Evolutionary conservation across 2,329 filamentous ascomycete species (phyloP).

Genomic region (Diaporthe caulivora): DNA sequence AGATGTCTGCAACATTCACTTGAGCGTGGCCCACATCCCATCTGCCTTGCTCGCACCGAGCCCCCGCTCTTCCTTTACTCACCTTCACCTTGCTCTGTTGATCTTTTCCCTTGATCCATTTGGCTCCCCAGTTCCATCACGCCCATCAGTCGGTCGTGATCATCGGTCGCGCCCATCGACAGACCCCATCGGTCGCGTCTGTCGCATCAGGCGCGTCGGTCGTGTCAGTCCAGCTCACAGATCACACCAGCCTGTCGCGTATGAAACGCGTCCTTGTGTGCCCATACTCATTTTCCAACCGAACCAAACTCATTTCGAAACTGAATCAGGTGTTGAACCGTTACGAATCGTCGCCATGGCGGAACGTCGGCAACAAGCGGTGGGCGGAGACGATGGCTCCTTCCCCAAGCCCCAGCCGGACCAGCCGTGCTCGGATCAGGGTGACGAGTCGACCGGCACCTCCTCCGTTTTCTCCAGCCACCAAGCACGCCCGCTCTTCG

Average conservation of each 20-base stretch:
- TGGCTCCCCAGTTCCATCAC: neutral
- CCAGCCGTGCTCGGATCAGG: neutral
- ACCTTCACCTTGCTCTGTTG: neutral
- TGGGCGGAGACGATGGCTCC: neutral
- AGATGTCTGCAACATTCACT: neutral
- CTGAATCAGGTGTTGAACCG: neutral
- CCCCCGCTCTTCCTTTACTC: neutral
- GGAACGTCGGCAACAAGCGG: neutral
- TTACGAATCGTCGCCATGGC: neutral
- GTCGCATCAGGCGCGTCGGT: too few species aligned
- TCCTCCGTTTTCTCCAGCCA: slow-evolving; percentile 39
- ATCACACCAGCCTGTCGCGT: neutral
- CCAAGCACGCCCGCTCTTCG: slow-evolving; percentile 52
- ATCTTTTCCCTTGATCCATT: neutral
- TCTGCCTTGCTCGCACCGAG: neutral
- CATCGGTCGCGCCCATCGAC: too few species aligned
- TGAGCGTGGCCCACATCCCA: neutral
- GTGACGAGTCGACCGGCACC: neutral
- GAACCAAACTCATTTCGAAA: neutral
- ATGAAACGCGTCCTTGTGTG: neutral
- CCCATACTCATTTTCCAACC: too few species aligned
- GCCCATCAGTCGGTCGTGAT: neutral
- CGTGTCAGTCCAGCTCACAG: too few species aligned
- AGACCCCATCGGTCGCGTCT: too few species aligned
- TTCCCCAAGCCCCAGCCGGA: neutral